Percentiles rank a stretch among this genome's conserved stretches.
These are phyloP conservation scores for Salvia miltiorrhiza DNA, from an alignment of 257 asterid genomes.

Conservation along the genomic window DNA sequence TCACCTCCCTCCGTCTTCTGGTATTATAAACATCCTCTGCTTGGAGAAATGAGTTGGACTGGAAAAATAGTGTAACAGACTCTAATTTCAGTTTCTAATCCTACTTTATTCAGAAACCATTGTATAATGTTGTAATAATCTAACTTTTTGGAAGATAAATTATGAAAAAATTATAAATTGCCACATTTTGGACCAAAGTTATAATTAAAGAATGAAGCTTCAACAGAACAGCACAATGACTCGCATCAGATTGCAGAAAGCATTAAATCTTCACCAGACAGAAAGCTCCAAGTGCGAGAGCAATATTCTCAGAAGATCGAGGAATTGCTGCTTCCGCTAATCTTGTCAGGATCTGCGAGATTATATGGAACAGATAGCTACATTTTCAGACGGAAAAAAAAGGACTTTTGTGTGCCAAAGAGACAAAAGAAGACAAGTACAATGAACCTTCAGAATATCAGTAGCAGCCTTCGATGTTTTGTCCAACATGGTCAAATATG, in stretches of 20 bases:
- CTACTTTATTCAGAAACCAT: neutral
- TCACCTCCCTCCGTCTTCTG: neutral
- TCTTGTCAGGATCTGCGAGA: slow-evolving; percentile 54
- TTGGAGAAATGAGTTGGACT: neutral
- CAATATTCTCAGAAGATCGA: slow-evolving; percentile 83
- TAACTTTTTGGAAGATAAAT: neutral
- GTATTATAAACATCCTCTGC: neutral
- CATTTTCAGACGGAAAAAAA: slow-evolving; percentile 9
- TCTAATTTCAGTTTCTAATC: neutral
- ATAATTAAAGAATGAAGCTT: neutral
- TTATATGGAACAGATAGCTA: slow-evolving; percentile 15
- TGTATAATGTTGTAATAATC: neutral
- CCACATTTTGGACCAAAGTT: neutral
- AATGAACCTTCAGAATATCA: slow-evolving; percentile 73
- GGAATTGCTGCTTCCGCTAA: slow-evolving; percentile 72
- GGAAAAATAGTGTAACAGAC: neutral
- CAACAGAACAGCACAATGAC: neutral
- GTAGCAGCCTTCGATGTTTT: slow-evolving; percentile 68
- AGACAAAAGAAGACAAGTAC: slow-evolving; percentile 3
- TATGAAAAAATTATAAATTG: neutral
- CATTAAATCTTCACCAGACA: slow-evolving; percentile 52
- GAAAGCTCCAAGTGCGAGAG: slow-evolving; percentile 84
- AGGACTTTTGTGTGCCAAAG: slow-evolving; percentile 9
- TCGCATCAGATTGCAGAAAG: slow-evolving; percentile 5
- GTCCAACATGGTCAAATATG: slow-evolving; percentile 47